Evolutionary conservation across 2,329 filamentous ascomycete species (phyloP), one percentile per base, ranked within the genome.

Genomic region (Acephala macrosclerotiorum): DNA sequence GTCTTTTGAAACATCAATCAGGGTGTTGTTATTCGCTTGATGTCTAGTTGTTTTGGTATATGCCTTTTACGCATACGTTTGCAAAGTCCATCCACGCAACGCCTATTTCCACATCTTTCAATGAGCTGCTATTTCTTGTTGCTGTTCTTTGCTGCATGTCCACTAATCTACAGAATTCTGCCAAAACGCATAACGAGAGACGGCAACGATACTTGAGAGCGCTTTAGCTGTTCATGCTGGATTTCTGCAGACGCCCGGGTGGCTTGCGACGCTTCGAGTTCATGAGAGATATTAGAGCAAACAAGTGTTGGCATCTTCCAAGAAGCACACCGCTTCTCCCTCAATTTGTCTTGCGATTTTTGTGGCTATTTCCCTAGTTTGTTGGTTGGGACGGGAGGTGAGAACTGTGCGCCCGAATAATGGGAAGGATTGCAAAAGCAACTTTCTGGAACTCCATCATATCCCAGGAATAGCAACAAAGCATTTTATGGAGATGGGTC

Each of bases 261-360:
- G 49, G 49, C 49, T 49, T 49, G 45, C 7, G 22, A 26, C 26
- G 4, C n/a, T 18, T 53, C 25, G 18, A 29, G 25, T 22, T 53
- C 25, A 16, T 5, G 26, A 29, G 25, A 6, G 47, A 14, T 29
- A 47, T 22, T 11, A 47, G 42, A 47, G 12, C 12, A 42, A 42
- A 47, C n/a, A 47, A 22, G n/a, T 9, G 6, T 22, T 11, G 26
- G 9, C 25, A 29, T 12, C 18, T 14, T 33, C 49, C 45, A 49
- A 49, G 12, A 53, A 20, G 25, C 49, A 53, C 49, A 53, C 49
- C 49, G 49, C 49, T n/a, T 33, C 26, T 33, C 26, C 22, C 16
- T 33, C 14, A 3, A 12, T 2, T 33, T 18, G 18, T 53, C 25
- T 29, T 53, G 25, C 49, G 14, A 33, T 16, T 11, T 51, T 25